Base-by-base conservation (phyloP, 768 basidiomycete species). In the Cyathus striatus region DNA sequence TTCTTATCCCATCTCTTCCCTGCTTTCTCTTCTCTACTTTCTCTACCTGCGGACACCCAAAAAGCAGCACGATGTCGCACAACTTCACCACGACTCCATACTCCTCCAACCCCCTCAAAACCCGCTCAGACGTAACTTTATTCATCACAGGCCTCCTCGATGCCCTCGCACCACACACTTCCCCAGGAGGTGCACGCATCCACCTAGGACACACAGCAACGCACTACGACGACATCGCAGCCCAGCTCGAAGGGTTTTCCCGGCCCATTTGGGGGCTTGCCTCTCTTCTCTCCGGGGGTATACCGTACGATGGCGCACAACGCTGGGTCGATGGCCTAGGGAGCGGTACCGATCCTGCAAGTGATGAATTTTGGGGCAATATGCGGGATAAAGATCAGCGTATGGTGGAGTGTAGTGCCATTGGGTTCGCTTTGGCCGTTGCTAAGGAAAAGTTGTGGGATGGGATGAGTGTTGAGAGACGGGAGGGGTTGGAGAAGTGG, bases 331-430 rank as follows among this genome's bases (percentile, higher is more conserved):
- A 69, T 40, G 86, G 86, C 3, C 76, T 88, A 49, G 70, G 69
- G 21, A 79, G 70, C 49, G 86, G 86, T 1, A 84, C 82, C n/a
- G 69, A 90, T 56, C 82, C 83, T 0, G 58, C 66, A 4, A 70
- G 73, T 41, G 68, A 72, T 2, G 86, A 88, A 62, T 87, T 83
- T 59, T 90, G 86, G 86, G 86, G 85, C 3, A 62, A 75, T 45
- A 86, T 86, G 71, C 71, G 76, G 44, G 76, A 83, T 53, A 83
- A 78, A 58, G 86, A 87, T 59, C 85, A 88, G 60, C 64, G 86
- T 30, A 90, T 88, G 86, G 86, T 88, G 1, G 86, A 87, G 58
- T 86, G 85, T 63, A 81, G 81, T 43, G 79, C 85, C 2, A 79
- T 87, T 49, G 85, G 84, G 3, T 90, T 82, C 58, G 69, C 82